Percentiles rank a stretch among this genome's conserved stretches.
Evolutionary conservation across 495 filamentous ascomycete species (phyloP).

Genomic region (Letharia columbiana): DNA sequence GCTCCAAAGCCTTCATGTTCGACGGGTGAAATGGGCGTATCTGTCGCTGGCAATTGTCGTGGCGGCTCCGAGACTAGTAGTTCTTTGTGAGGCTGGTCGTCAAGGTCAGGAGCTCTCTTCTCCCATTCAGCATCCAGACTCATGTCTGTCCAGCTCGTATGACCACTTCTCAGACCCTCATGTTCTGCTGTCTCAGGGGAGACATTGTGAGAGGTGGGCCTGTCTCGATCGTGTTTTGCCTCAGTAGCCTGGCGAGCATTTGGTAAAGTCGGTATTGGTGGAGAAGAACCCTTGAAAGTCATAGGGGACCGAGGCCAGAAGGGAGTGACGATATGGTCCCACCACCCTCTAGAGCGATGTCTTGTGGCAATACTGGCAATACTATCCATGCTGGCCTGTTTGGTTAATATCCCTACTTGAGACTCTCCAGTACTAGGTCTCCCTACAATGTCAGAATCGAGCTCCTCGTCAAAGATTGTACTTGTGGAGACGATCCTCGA

Average conservation of each 20-base stretch:
- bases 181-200: slow-evolving; percentile 1
- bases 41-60: background rate
- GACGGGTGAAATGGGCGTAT: slow-evolving; percentile 3
- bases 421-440: slow-evolving; percentile 30
- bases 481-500: slow-evolving; percentile 34
- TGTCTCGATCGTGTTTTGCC: slow-evolving; percentile 22
- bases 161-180: slow-evolving; percentile 15
- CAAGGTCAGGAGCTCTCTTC: slow-evolving; percentile 22
- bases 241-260: slow-evolving; percentile 30
- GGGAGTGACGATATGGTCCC: slow-evolving; percentile 77
- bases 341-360: slow-evolving; percentile 70
- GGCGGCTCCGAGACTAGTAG: background rate
- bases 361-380: slow-evolving; percentile 43
- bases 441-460: slow-evolving; percentile 24
- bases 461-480: slow-evolving; percentile 46
- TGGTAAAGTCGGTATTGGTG: slow-evolving; percentile 29
- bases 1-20: slow-evolving; percentile 30
- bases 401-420: slow-evolving; percentile 27
- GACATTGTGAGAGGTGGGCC: slow-evolving; percentile 31
- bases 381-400: slow-evolving; percentile 28
- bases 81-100: slow-evolving; percentile 3
- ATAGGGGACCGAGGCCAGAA: slow-evolving; percentile 46
- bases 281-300: slow-evolving; percentile 23
- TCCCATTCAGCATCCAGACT: slow-evolving; percentile 27
- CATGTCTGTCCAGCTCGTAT: slow-evolving; percentile 27